Evolutionary conservation across 2,329 filamentous ascomycete species (phyloP).

Genomic region (Kalmusia sp.): DNA sequence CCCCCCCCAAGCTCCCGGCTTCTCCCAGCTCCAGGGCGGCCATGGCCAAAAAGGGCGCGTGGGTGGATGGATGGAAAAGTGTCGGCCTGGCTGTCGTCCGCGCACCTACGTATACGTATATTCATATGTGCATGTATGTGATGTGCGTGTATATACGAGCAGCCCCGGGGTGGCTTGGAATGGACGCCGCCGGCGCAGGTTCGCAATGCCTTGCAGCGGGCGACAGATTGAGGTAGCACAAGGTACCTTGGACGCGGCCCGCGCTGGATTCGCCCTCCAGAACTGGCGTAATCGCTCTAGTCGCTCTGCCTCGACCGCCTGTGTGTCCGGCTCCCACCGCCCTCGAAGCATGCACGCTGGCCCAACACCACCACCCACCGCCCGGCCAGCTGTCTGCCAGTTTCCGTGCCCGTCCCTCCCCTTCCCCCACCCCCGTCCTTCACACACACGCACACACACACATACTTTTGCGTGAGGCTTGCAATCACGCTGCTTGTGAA

Average conservation of each 20-base stretch:
- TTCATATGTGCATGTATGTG: too few relatives aligned
- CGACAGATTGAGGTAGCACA: constrained; percentile 38
- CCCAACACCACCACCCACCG: constrained; percentile 35
- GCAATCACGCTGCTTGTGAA: constrained; percentile 1
- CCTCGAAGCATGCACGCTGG: constrained; percentile 37
- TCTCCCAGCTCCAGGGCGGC: too few relatives aligned
- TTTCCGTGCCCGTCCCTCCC: neutral
- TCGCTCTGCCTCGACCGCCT: constrained; percentile 43
- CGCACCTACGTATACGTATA: too few relatives aligned
- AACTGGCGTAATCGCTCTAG: constrained; percentile 39
- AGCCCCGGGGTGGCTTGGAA: constrained; percentile 22
- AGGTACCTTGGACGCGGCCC: constrained; percentile 40
- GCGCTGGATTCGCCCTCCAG: constrained; percentile 36
- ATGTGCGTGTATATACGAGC: too few relatives aligned
- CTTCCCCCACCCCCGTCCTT: constrained; percentile 10
- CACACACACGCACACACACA: too few relatives aligned
- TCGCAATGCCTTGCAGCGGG: constrained; percentile 41
- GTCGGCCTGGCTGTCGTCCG: too few relatives aligned
- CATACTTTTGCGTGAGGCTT: too few relatives aligned
- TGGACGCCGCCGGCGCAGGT: too few relatives aligned
- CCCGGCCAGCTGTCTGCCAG: constrained; percentile 16
- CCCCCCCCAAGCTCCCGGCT: too few relatives aligned
- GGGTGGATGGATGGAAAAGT: too few relatives aligned
- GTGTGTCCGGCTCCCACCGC: constrained; percentile 43
- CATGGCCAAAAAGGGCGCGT: too few relatives aligned